phyloP scores from a whole-genome alignment of 2,329 filamentous ascomycete genomes.

The Nothophaeocryptopus gaeumannii region DNA sequence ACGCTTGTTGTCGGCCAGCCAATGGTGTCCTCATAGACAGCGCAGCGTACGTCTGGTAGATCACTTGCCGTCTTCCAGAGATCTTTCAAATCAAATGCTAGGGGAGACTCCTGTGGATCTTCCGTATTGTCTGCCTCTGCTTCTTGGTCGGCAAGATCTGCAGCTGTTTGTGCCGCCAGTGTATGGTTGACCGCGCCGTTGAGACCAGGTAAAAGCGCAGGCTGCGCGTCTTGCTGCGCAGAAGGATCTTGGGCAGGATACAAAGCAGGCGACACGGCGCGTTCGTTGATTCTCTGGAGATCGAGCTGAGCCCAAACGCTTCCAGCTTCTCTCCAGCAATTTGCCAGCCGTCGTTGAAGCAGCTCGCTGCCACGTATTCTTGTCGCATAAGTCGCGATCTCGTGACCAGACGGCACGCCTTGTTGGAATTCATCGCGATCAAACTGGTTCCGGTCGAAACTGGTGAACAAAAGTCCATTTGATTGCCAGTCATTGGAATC shows the following conservation, averaged over 20 bases:
- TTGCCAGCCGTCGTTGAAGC: background rate
- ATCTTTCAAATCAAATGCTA: background rate
- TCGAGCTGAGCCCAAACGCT: background rate
- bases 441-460: background rate
- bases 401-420: background rate
- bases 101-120: background rate
- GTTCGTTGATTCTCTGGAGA: background rate
- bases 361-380: background rate
- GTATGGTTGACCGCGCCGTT: background rate
- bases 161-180: background rate
- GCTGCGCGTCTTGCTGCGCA: background rate
- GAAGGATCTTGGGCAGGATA: slow-evolving; percentile 3
- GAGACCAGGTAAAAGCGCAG: background rate
- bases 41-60: background rate
- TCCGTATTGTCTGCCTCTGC: background rate
- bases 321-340: background rate
- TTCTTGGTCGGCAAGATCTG: too few species aligned
- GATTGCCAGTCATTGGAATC: background rate
- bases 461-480: background rate
- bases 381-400: background rate
- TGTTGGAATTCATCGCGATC: background rate
- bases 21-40: background rate
- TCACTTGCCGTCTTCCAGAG: background rate
- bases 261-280: background rate
- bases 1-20: slow-evolving; percentile 1